A percentile compares a stretch with the other conserved stretches of the same genome.
These are phyloP conservation scores for Crepidotus variabilis DNA, from an alignment of 768 basidiomycete species.

Conservation along the genomic window DNA sequence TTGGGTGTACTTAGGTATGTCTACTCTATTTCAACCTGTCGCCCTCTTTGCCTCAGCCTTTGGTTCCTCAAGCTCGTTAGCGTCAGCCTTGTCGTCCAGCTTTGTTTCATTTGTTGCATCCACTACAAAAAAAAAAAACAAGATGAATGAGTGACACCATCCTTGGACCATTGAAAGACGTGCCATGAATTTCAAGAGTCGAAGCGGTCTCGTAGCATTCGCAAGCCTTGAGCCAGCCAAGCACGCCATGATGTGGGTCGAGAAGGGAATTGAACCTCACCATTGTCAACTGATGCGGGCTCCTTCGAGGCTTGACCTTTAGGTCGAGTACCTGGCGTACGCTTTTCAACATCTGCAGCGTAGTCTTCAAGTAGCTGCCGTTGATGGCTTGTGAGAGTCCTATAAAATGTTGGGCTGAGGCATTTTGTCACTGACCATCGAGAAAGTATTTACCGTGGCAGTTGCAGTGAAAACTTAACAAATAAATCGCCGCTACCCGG, in stretches of 20 bases:
- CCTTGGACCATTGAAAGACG: slow-evolving; percentile 35
- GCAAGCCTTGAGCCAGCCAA: slow-evolving; percentile 70
- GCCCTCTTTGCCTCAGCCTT: slow-evolving; percentile 48
- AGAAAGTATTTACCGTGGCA: slow-evolving; percentile 72
- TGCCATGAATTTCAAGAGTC: slow-evolving; percentile 64
- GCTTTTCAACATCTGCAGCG: slow-evolving; percentile 88
- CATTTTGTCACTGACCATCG: background rate
- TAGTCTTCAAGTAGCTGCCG: slow-evolving; percentile 85
- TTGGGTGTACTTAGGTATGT: slow-evolving; percentile 1
- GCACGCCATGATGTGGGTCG: slow-evolving; percentile 52
- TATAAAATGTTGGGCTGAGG: slow-evolving; percentile 27
- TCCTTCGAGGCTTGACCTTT: slow-evolving; percentile 15
- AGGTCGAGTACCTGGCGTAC: slow-evolving; percentile 10
- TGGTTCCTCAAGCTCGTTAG: slow-evolving; percentile 32
- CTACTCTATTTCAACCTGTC: slow-evolving; percentile 31
- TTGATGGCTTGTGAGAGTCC: slow-evolving; percentile 80
- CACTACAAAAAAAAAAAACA: slow-evolving; percentile 7
- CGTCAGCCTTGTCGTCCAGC: slow-evolving; percentile 21
- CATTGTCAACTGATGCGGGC: slow-evolving; percentile 47
- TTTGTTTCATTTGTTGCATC: slow-evolving; percentile 11
- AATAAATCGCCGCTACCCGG: slow-evolving; percentile 79
- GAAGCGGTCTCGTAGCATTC: slow-evolving; percentile 65
- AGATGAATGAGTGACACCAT: slow-evolving; percentile 16
- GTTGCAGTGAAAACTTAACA: slow-evolving; percentile 80
- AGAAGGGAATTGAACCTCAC: slow-evolving; percentile 71